Base-by-base conservation (phyloP, 495 filamentous ascomycete species). In the Clohesyomyces aquaticus region DNA sequence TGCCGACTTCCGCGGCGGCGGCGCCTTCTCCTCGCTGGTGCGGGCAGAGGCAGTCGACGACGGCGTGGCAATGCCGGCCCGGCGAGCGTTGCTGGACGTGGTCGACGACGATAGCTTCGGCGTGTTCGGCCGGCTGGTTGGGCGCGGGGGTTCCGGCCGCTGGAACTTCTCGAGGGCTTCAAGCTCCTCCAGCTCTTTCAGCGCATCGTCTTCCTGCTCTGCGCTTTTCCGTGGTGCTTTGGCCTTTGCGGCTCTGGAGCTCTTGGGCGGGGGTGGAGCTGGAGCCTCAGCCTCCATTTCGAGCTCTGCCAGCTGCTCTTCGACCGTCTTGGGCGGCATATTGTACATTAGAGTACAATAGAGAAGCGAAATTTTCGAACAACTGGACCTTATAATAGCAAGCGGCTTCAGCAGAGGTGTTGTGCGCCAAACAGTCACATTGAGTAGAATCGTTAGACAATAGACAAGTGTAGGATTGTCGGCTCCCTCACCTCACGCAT, bases 51-150 rank as follows among this genome's bases (percentile, higher is more conserved):
- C 71, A 3, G 69, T 80, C 48, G 83, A 73, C 69, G 85, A 77
- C 70, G 83, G 78, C 71, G 87, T 81, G 29, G 79, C 80, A 45
- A 78, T 77, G 45, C 83, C 81, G 41, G 82, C 78, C 55, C 86
- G 89, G 27, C 83, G 80, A 9, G 83, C 83, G 19, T 79, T 77
- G 53, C 79, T 81, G 45, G 77, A 75, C 21, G 80, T 78, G 61
- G 84, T 80, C 54, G 78, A 77, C 11, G 86, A 82, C 35, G 86
- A 87, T 52, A 89, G 73, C 35, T 69, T 69, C 22, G 94, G 94
- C 0, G 94, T 98, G 62, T 90, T 87, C 3, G 93, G 88, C 35
- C 93, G 85, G 55, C 86, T 88, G 55, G 79, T 73, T 29, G 87
- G 82, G 26, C 71, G 62, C 27, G 59, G 48, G 18, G 54, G 21